Evolutionary conservation across 148 eudicot genomes (phyloP), one percentile per base, ranked within the genome.

Genomic region (Pharnaceum exiguum): DNA sequence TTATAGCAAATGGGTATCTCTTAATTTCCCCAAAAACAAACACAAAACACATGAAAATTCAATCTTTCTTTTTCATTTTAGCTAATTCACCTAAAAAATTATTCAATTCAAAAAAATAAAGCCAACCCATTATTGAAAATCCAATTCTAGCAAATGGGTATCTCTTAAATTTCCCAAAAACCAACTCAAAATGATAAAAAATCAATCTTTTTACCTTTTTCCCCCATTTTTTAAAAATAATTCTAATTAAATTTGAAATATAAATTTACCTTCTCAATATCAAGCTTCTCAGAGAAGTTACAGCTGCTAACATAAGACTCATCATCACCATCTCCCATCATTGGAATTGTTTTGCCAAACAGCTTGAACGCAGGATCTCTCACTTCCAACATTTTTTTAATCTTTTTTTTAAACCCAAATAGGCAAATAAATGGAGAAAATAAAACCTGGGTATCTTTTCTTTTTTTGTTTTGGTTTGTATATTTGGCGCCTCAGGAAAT

Each of bases 321-420:
- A 39, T 28, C 23, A 48, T 57, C 70, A 72, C 70, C 85, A 60
- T 77, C 59, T 43, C 48, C 67, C 35, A 73, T n/a, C 12, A 65
- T 63, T 33, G 65, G 83, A 65, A 90, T 87, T 66, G 77, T 79
- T 58, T 73, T 79, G 27, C 98, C 98, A 28, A 91, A 91, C 52
- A 91, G 71, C 72, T 78, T 91, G 63, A 91, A 69, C 36, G 87
- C 85, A 16, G 89, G 81, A 55, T 84, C 88, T 29, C 55, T 64
- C 19, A 57, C 40, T 23, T 57, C 78, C 71, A 63, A 47, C 81
- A 78, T 76, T 28, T 71, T 66, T 37, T 13, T 11, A 45, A 16
- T 44, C 16, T 17, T 40, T 5, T 29, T 36, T 30, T 30, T 6
- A n/a, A 10, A 42, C 10, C 49, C 48, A 57, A 56, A 57, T 36